Evolutionary conservation across 495 filamentous ascomycete species (phyloP).

Genomic region (Astrothelium macrocarpum): DNA sequence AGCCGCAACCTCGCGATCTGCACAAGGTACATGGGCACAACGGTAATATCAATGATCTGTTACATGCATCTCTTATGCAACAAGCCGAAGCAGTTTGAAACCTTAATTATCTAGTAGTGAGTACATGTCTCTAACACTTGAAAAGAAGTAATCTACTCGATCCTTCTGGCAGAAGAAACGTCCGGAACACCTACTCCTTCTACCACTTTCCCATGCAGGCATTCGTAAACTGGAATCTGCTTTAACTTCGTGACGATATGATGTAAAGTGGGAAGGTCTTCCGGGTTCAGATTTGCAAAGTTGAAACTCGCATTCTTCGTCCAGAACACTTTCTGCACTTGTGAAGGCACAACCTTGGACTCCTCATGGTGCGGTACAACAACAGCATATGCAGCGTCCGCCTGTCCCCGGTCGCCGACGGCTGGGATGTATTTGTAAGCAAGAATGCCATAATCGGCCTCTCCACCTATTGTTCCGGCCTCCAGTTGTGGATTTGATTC

Average conservation of each 20-base stretch:
- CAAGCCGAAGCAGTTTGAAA: no score
- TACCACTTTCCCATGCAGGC: conserved; percentile 42
- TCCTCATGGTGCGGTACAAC: conserved; percentile 34
- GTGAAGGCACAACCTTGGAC: conserved; percentile 9
- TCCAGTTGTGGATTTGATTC: conserved; percentile 27
- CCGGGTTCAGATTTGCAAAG: conserved; percentile 29
- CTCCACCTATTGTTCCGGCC: conserved; percentile 27
- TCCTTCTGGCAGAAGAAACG: conserved; percentile 33
- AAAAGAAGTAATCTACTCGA: conserved; percentile 29
- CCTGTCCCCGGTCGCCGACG: conserved; percentile 37
- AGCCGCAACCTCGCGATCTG: background rate
- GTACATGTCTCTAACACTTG: no score
- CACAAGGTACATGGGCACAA: background rate
- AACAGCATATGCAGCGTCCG: conserved; percentile 40
- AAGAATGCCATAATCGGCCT: conserved; percentile 34
- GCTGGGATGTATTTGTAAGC: conserved; percentile 41
- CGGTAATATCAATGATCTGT: no score
- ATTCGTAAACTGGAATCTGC: conserved; percentile 45
- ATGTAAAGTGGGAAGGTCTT: conserved; percentile 45
- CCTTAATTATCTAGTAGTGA: no score
- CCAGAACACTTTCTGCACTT: conserved; percentile 25
- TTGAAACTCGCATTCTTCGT: conserved; percentile 37
- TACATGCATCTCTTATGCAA: no score
- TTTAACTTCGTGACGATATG: conserved; percentile 42
- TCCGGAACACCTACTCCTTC: conserved; percentile 43